phyloP scores from a whole-genome alignment of 1,284 basidiomycete species.

The Trichosporon coremiiforme region DNA sequence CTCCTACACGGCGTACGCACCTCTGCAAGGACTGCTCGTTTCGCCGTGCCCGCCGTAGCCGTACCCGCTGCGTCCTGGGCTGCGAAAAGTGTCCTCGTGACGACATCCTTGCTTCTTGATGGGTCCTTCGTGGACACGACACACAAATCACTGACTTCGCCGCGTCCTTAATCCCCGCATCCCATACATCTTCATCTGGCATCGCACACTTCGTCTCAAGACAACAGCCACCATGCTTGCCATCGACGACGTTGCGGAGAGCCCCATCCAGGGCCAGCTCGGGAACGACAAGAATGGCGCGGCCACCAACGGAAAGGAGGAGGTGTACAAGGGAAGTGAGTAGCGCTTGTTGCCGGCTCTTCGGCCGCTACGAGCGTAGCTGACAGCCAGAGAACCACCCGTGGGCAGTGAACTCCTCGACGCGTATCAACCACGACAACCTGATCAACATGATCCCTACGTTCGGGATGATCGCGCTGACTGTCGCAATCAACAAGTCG shows the following conservation, averaged over 20 bases:
- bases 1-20: too few species aligned
- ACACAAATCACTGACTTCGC: too few species aligned
- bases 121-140: background rate
- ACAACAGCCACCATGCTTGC: background rate
- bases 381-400: constrained; percentile 30
- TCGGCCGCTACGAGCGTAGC: too few species aligned
- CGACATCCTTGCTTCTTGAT: background rate
- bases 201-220: background rate
- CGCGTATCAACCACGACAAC: constrained; percentile 28
- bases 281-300: background rate
- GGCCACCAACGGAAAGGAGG: background rate
- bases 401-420: constrained; percentile 22
- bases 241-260: constrained; percentile 3
- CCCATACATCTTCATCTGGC: background rate
- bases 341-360: too few species aligned
- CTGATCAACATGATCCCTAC: constrained; percentile 19
- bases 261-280: constrained; percentile 13
- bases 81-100: background rate
- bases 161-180: background rate
- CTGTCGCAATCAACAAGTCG: constrained; percentile 15
- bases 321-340: constrained; percentile 25
- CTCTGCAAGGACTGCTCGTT: too few species aligned
- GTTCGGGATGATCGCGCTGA: constrained; percentile 23
- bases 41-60: too few species aligned
- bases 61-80: too few species aligned